A percentile compares a stretch with the other conserved stretches of the same genome.
These are phyloP conservation scores for Raddia guianensis DNA, from an alignment of 176 grass and related monocot genomes.

Conservation along the genomic window DNA sequence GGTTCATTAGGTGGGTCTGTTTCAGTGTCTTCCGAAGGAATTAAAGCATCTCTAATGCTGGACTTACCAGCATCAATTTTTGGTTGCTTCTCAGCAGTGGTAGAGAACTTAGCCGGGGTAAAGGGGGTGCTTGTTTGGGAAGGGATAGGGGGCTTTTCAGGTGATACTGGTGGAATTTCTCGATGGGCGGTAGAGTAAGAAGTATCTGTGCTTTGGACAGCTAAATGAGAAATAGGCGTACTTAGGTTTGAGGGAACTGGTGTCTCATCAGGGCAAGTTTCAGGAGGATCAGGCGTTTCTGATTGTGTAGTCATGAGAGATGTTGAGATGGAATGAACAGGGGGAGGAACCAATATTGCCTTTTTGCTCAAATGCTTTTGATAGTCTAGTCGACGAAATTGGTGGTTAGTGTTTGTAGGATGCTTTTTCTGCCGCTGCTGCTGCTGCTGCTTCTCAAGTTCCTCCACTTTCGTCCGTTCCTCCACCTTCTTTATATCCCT, in stretches of 20 bases:
- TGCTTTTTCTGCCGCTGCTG: constrained; percentile 32
- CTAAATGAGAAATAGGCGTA: too few species aligned
- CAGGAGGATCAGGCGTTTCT: constrained; percentile 28
- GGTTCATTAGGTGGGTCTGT: constrained; percentile 2
- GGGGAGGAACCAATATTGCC: constrained; percentile 43
- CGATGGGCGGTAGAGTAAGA: too few species aligned
- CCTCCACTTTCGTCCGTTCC: constrained; percentile 33
- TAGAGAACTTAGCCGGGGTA: constrained; percentile 26
- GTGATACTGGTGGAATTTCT: too few species aligned
- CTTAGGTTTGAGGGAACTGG: constrained; percentile 18
- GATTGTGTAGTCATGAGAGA: not conserved
- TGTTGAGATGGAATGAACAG: constrained; percentile 3
- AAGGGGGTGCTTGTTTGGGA: not conserved
- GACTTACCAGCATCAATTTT: not conserved
- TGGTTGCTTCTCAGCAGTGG: constrained; percentile 8
- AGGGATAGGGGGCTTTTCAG: constrained; percentile 19
- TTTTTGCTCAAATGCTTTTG: constrained; percentile 18
- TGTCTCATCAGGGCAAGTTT: constrained; percentile 21
- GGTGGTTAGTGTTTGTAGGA: not conserved
- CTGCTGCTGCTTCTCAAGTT: constrained; percentile 37
- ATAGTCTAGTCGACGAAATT: constrained; percentile 19
- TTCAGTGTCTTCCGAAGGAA: constrained; percentile 15
- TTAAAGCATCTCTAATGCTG: constrained; percentile 15
- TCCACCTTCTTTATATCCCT: constrained; percentile 38
- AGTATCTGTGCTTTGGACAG: too few species aligned